These are phyloP conservation scores for Withania somnifera DNA, from an alignment of 305 asterid genomes.

Conservation along the genomic window DNA sequence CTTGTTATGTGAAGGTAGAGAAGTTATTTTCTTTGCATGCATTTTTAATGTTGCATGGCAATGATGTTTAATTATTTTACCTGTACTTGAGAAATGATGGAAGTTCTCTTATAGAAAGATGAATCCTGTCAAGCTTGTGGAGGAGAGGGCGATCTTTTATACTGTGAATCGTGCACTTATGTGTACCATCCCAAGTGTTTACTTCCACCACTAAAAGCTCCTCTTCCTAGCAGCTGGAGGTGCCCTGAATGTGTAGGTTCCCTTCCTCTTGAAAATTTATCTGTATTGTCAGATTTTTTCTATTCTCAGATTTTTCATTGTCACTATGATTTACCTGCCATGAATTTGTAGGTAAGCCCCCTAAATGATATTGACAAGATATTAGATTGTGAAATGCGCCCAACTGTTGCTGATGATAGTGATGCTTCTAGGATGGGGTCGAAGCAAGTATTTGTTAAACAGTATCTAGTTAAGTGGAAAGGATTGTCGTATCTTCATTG, in stretches of 20 bases:
- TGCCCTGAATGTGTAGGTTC: slow-evolving; percentile 94
- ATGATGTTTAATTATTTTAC: neutral
- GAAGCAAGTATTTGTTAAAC: slow-evolving; percentile 70
- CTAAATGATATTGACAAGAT: slow-evolving; percentile 78
- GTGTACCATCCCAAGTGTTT: slow-evolving; percentile 79
- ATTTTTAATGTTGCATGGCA: neutral
- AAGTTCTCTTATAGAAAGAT: slow-evolving; percentile 42
- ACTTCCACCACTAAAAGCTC: slow-evolving; percentile 53
- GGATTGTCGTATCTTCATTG: slow-evolving; percentile 90
- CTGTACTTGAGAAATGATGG: neutral
- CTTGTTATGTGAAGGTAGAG: neutral
- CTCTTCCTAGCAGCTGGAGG: slow-evolving; percentile 69
- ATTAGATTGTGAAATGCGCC: slow-evolving; percentile 89
- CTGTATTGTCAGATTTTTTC: neutral
- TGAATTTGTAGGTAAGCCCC: slow-evolving; percentile 57
- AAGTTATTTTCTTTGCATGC: neutral
- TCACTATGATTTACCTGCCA: neutral
- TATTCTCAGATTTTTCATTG: too few species aligned
- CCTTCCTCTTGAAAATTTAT: neutral
- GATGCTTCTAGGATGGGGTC: slow-evolving; percentile 67
- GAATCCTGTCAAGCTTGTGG: slow-evolving; percentile 83
- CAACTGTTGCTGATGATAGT: slow-evolving; percentile 49
- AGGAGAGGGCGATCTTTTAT: slow-evolving; percentile 43
- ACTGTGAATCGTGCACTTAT: slow-evolving; percentile 77
- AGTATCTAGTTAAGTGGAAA: slow-evolving; percentile 94